Evolutionary conservation across 345 rosid species (phyloP).

Genomic region (Arabis hirsuta): DNA sequence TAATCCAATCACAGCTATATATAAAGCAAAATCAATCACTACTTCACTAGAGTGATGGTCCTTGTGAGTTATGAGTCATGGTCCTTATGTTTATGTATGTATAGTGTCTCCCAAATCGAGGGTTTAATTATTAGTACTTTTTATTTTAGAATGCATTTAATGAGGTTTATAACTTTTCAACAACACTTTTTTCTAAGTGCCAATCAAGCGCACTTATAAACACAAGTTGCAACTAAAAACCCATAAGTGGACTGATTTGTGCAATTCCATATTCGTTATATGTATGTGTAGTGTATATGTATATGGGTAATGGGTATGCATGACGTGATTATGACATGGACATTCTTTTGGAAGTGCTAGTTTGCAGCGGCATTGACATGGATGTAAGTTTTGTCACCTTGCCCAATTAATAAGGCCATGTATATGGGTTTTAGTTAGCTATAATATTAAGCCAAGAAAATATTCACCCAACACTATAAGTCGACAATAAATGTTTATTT

Average conservation of each 20-base stretch:
- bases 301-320: constrained; percentile 28
- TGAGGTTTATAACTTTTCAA: background rate
- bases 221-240: constrained; percentile 25
- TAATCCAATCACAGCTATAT: background rate
- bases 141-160: constrained; percentile 8
- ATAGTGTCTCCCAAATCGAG: background rate
- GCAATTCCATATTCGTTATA: constrained; percentile 1
- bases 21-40: background rate
- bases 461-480: background rate
- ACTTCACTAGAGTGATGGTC: background rate
- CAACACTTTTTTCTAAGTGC: constrained; percentile 26
- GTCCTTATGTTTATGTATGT: background rate
- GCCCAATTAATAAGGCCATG: constrained; percentile 12
- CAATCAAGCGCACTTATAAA: constrained; percentile 33
- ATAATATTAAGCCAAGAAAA: background rate
- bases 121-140: background rate
- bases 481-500: background rate
- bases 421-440: background rate
- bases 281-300: background rate
- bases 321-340: constrained; percentile 43
- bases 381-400: constrained; percentile 33
- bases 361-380: constrained; percentile 34
- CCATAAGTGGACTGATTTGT: constrained; percentile 36
- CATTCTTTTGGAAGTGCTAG: constrained; percentile 29
- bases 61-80: background rate